Base-by-base conservation (phyloP, 208 protist species). In the Leishmania braziliensis region DNA sequence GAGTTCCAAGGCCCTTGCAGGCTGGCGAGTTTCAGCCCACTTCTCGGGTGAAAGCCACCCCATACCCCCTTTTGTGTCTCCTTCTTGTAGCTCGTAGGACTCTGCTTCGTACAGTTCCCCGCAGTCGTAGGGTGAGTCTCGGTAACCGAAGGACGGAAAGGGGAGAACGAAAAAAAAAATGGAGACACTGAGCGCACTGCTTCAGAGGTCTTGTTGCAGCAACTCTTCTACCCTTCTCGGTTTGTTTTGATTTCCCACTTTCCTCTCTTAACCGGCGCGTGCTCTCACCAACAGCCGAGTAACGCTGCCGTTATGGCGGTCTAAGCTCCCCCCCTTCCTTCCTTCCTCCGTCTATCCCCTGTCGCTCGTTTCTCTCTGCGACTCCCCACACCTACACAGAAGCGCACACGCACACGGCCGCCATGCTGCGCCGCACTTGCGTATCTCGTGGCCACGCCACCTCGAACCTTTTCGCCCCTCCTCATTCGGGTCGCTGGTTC, bases 401-500 rank as follows among this genome's bases (percentile, higher is more conserved):
- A 18, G 56, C 48, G 36, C 48, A n/a, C 48, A 53, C 26, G 33
- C 48, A 5, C 51, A 76, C 33, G n/a, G 72, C 72, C 20, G 29
- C 51, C 2, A 98, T 98, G 95, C 88, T 98, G 65, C 95, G 93
- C 86, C 85, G 82, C 76, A 93, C 90, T 48, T 65, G 81, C 26
- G 51, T 93, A 20, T 77, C 80, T 26, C 88, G 91, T 76, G 95
- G 93, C 71, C 93, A 96, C 77, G 93, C 93, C 81, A 98, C 95
- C 48, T 96, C 92, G 65, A 98, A 98, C 82, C 75, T 98, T 50
- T 97, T 96, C 77, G 95, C 95, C 4, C 95, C 93, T 5, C 93
- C 95, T 36, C 92, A 93, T 83, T 95, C 93, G 12, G 95, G 95
- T 29, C 90, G 93, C 46, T 98, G 95, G 95, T 98, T 98, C 84